A percentile compares a stretch with the other conserved stretches of the same genome.
These are phyloP conservation scores for Penicillium subrubescens DNA, from an alignment of 495 filamentous ascomycete genomes.

Conservation along the genomic window DNA sequence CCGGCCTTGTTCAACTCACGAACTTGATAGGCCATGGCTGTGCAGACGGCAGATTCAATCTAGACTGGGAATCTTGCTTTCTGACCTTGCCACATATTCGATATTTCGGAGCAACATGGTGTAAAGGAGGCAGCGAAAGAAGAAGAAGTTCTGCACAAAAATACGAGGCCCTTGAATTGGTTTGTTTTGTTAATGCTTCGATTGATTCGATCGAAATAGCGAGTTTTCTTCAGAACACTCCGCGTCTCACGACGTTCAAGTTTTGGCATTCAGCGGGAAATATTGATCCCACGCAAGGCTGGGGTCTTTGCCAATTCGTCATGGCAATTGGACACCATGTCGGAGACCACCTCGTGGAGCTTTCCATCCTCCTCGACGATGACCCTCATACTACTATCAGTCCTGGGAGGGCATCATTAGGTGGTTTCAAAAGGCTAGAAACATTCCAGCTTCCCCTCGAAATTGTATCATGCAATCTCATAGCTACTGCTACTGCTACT, in stretches of 20 bases:
- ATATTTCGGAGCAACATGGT: constrained; percentile 28
- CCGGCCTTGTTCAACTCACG: not conserved
- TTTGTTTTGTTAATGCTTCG: constrained; percentile 27
- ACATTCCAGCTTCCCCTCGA: constrained; percentile 37
- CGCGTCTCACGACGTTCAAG: constrained; percentile 32
- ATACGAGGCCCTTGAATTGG: constrained; percentile 20
- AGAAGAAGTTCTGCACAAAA: no score
- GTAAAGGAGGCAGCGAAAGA: constrained; percentile 20
- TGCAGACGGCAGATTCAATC: constrained; percentile 1
- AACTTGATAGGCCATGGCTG: constrained; percentile 3
- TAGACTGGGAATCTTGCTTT: constrained; percentile 25
- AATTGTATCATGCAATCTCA: constrained; percentile 17
- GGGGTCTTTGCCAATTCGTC: constrained; percentile 41
- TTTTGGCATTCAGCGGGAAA: constrained; percentile 35
- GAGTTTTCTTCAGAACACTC: constrained; percentile 37
- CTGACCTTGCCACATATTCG: constrained; percentile 31
- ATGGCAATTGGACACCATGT: constrained; percentile 33
- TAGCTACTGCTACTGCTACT: no score
- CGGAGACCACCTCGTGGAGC: constrained; percentile 36
- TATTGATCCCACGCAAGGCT: no score
- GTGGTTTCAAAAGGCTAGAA: constrained; percentile 33
- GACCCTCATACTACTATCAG: constrained; percentile 23
- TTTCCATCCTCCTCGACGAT: constrained; percentile 29
- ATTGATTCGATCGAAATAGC: constrained; percentile 38
- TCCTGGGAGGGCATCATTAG: constrained; percentile 36